These are phyloP conservation scores for Saprolegnia parasitica DNA, from an alignment of 352 stramenopile genomes.

Conservation along the genomic window DNA sequence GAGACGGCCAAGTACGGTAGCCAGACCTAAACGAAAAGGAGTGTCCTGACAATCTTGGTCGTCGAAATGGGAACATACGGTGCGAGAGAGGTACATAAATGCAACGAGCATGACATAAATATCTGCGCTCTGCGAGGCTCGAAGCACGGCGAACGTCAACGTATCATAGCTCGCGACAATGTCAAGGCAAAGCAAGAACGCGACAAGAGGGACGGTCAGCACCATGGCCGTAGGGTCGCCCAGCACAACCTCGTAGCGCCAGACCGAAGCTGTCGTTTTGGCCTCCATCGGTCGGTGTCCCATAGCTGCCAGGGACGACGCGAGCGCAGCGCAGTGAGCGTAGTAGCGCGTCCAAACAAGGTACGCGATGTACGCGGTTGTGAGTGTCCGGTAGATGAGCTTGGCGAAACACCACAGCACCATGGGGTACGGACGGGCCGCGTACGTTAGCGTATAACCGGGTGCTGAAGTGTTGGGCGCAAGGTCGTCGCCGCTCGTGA, in stretches of 20 bases:
- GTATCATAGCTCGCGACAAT: slow-evolving; percentile 5
- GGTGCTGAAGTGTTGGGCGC: not conserved
- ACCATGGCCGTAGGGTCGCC: not conserved
- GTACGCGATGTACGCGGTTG: not conserved
- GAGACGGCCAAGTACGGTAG: not conserved
- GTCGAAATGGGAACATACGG: not conserved
- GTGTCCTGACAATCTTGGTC: not conserved
- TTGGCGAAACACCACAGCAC: not conserved
- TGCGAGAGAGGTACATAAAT: slow-evolving; percentile 10
- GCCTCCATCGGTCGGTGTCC: not conserved
- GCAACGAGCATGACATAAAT: slow-evolving; percentile 1
- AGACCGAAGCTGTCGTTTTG: not conserved
- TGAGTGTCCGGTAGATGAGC: not conserved
- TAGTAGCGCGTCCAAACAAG: slow-evolving; percentile 3
- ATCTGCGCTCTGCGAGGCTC: not conserved
- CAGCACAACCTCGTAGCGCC: slow-evolving; percentile 6
- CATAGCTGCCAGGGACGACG: not conserved
- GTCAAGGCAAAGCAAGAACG: not conserved
- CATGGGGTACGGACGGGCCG: not conserved
- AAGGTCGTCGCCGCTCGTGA: not conserved
- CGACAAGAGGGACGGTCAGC: not conserved
- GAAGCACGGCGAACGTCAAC: slow-evolving; percentile 5
- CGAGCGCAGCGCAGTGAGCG: not conserved
- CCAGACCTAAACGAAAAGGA: not conserved
- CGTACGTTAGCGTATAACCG: not conserved